A percentile compares a stretch with the other conserved stretches of the same genome.
Conservation (phyloP, 345 rosid species). For the Acer saccharum region DNA sequence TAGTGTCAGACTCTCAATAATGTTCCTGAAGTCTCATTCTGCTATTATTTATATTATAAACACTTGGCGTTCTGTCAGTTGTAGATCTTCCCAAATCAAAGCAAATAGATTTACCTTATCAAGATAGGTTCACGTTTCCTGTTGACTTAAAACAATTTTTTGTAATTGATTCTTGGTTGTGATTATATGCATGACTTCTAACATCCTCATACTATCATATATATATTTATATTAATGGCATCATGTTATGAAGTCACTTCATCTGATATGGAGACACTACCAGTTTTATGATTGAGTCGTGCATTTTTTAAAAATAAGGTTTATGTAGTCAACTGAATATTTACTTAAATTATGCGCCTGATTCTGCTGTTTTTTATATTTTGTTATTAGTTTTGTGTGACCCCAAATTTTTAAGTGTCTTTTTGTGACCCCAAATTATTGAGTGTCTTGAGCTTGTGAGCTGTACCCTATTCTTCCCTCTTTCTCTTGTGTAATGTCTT, state of each 20-base stretch:
- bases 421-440: neutral
- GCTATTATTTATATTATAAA: slow-evolving; percentile 8
- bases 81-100: neutral
- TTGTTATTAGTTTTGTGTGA: neutral
- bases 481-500: neutral
- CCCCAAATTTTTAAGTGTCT: neutral
- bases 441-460: neutral
- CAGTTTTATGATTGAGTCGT: neutral
- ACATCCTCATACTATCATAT: neutral
- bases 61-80: neutral
- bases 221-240: neutral
- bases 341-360: neutral
- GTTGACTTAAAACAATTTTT: neutral
- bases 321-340: neutral
- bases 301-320: neutral
- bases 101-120: slow-evolving; percentile 1
- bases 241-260: neutral
- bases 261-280: neutral
- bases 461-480: neutral
- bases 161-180: neutral
- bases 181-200: neutral
- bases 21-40: slow-evolving; percentile 16
- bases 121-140: neutral
- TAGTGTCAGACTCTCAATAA: slow-evolving; percentile 20
- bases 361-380: neutral